Base-by-base conservation (phyloP, 1,139 yeast species). In the Pichia cactophila region DNA sequence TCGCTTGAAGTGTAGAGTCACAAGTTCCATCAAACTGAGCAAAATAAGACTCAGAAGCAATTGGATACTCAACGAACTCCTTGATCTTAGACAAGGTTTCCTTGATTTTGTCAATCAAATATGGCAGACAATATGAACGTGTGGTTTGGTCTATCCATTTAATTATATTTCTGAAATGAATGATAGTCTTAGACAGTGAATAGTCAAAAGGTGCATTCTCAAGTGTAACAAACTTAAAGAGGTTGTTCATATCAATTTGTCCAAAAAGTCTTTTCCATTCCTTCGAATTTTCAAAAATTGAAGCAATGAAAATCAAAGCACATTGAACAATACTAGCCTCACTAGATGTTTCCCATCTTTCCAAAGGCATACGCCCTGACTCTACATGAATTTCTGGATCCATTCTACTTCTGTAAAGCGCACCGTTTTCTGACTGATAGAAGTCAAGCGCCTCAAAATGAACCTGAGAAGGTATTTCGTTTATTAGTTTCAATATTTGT, bases 171-270 rank as follows among this genome's bases (percentile, higher is more conserved):
- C 78, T 69, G 36, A 78, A 65, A 26, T 80, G 77, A 36, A 73
- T 69, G 53, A 79, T 66, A 1, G 83, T 78, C 54, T 75, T 76
- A 2, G 87, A 79, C 42, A 72, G 67, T 3, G 75, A 71, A 56
- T 75, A 80, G 58, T 84, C 89, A 61, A 71, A 81, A 0, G 92
- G 84, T 1, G 78, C 75, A 50, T 77, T 74, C 6, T 71, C 66
- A 49, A 81, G 54, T 1, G 70, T 67, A 36, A 77, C 56, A 39
- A 73, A 69, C 5, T 61, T 64, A 14, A 80, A 56, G 72, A 85
- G 75, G 29, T 69, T 66, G 10, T 69, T 67, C 53, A 74, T 71
- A 0, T 70, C 64, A 11, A 82, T 62, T 16, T 65, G 64, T 6
- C 67, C 68, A 37, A 73, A 70, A 11, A 75, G 71, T 14, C 64